These are phyloP conservation scores for Coniferiporia sulphurascens DNA, from an alignment of 1,284 basidiomycete species.

Conservation along the genomic window DNA sequence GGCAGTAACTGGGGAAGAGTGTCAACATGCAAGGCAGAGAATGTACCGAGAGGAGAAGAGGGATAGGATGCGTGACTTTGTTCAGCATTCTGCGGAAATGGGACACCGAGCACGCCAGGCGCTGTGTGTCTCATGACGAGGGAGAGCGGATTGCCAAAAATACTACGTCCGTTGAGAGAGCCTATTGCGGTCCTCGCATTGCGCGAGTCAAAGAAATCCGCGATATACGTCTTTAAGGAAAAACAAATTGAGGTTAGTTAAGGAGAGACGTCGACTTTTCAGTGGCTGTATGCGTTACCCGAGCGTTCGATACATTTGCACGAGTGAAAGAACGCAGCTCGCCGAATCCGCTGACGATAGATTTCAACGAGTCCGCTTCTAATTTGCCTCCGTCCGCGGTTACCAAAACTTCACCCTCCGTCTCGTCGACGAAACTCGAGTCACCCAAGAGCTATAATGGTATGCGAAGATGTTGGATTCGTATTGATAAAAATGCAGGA, in stretches of 20 bases:
- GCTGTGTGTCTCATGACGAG: conserved; percentile 24
- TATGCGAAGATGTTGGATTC: neutral
- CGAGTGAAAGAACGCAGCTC: conserved; percentile 20
- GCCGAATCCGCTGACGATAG: conserved; percentile 21
- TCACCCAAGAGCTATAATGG: conserved; percentile 36
- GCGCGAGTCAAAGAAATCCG: conserved; percentile 62
- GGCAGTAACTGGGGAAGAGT: neutral
- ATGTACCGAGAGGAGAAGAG: conserved; percentile 5
- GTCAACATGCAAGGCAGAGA: neutral
- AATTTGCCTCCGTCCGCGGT: conserved; percentile 25
- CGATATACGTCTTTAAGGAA: conserved; percentile 39
- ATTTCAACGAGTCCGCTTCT: conserved; percentile 19
- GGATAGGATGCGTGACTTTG: conserved; percentile 4
- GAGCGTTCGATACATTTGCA: conserved; percentile 1
- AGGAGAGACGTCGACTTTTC: neutral
- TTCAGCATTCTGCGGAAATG: conserved; percentile 8
- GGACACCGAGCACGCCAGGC: conserved; percentile 18
- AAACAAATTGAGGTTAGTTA: neutral
- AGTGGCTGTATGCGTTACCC: conserved; percentile 5
- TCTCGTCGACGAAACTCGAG: conserved; percentile 33
- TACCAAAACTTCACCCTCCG: conserved; percentile 39
- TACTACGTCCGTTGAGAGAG: conserved; percentile 29
- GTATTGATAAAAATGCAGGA: neutral
- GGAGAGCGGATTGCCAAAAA: conserved; percentile 29
- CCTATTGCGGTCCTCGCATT: conserved; percentile 43